These are phyloP conservation scores for Zasmidium angulare DNA, from an alignment of 2,329 filamentous ascomycete genomes.

Conservation along the genomic window DNA sequence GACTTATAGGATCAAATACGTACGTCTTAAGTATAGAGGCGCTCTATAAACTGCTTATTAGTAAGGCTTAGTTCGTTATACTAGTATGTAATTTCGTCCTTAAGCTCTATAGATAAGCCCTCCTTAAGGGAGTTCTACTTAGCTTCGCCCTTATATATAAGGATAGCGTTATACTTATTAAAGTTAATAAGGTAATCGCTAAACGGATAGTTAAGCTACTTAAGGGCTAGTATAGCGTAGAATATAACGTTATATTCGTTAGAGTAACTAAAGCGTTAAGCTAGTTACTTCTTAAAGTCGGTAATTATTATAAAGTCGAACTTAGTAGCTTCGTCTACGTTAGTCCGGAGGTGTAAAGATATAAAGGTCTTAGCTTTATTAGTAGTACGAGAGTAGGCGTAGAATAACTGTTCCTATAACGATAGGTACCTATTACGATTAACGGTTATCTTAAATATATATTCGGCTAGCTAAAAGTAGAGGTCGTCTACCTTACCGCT, in stretches of 20 bases:
- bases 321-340: neutral
- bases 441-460: neutral
- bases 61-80: neutral
- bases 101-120: neutral
- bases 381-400: neutral
- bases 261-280: neutral
- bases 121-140: neutral
- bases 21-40: neutral
- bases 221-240: neutral
- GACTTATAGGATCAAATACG: neutral
- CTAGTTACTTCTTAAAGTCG: neutral
- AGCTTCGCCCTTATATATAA: neutral
- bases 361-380: neutral
- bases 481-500: neutral
- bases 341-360: neutral
- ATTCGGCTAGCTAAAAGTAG: neutral
- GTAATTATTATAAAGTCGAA: neutral
- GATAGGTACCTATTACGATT: neutral
- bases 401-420: neutral
- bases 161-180: neutral
- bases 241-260: neutral
- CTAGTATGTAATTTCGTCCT: neutral
- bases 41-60: neutral
- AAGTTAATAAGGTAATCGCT: neutral
- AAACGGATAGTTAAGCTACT: neutral